phyloP scores from a whole-genome alignment of 2,329 filamentous ascomycete genomes.

The Clarireedia homoeocarpa region DNA sequence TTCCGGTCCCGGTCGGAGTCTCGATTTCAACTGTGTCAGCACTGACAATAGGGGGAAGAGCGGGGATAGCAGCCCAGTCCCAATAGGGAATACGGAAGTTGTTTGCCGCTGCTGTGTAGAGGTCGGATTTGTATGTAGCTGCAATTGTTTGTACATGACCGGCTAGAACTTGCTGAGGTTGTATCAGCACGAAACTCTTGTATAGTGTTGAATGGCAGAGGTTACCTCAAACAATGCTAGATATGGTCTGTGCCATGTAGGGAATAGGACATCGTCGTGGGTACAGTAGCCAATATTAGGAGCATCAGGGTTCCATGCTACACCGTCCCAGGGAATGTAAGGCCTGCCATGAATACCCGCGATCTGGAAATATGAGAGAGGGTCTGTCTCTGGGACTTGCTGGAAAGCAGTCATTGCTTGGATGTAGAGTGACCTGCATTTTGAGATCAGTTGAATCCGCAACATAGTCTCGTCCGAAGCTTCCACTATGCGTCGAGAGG shows the following conservation, averaged over 20 bases:
- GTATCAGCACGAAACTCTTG: no score
- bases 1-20: conserved; percentile 13
- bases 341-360: conserved; percentile 15
- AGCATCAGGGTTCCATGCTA: neutral
- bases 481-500: no score
- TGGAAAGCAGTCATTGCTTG: conserved; percentile 16
- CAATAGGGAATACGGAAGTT: conserved; percentile 39
- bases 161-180: conserved; percentile 38
- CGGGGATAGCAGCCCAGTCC: conserved; percentile 37
- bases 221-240: conserved; percentile 41
- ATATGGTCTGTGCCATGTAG: conserved; percentile 46
- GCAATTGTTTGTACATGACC: conserved; percentile 39
- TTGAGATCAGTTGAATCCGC: no score
- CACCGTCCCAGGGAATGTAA: conserved; percentile 9
- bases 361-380: conserved; percentile 16
- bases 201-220: no score
- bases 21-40: conserved; percentile 26
- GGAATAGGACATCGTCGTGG: conserved; percentile 14
- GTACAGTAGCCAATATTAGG: conserved; percentile 12
- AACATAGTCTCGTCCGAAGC: no score
- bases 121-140: conserved; percentile 11
- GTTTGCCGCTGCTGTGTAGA: conserved; percentile 36
- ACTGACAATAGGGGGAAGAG: conserved; percentile 31
- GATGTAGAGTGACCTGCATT: conserved; percentile 15
- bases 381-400: conserved; percentile 5